Evolutionary conservation across 108 stramenopile genomes (phyloP), one percentile per base, ranked within the genome.

Genomic region (Fistulifera pelliculosa): DNA sequence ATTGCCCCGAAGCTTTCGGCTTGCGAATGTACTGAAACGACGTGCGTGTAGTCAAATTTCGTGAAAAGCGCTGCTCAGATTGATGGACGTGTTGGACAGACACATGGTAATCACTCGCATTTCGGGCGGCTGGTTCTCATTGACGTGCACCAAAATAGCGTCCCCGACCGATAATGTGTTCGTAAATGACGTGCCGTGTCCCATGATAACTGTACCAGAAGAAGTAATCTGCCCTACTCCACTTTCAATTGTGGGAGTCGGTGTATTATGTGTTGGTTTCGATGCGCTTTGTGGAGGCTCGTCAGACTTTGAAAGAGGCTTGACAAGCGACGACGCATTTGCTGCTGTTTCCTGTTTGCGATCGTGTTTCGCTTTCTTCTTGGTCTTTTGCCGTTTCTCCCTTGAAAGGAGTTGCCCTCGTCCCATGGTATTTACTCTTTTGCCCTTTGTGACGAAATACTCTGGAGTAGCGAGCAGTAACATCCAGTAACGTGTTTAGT

Each of bases 91-190:
- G 35, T 81, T 58, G 31, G 81, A 83, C 16, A 90, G 62, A 7
- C 80, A 66, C 82, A 90, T 90, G 21, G 82, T 90, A 12, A 90
- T 52, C 41, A 90, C 70, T 12, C 88, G 69, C 75, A 86, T 77
- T 57, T 90, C 83, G 39, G 79, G 61, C 21, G 45, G 40, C 18
- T 38, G 39, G 11, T 49, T 62, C 6, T 49, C 31, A 11, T 68
- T 64, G 15, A 69, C 8, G 14, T 18, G 8, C 12, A 68, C 70
- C 23, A 82, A 26, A 10, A 90, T 68, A 28, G 88, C 84, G 67
- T 90, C 88, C 8, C 88, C 88, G 1, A 62, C 66, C 2, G 52
- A 25, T n/a, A 90, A 17, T 53, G 80, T 70, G 40, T 69, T 70
- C 50, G 64, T 64, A 54, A 90, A 85, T 28, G 41, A 39, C 26